These are phyloP conservation scores for Fraxinus excelsior DNA, from an alignment of 257 asterid genomes.

Conservation along the genomic window DNA sequence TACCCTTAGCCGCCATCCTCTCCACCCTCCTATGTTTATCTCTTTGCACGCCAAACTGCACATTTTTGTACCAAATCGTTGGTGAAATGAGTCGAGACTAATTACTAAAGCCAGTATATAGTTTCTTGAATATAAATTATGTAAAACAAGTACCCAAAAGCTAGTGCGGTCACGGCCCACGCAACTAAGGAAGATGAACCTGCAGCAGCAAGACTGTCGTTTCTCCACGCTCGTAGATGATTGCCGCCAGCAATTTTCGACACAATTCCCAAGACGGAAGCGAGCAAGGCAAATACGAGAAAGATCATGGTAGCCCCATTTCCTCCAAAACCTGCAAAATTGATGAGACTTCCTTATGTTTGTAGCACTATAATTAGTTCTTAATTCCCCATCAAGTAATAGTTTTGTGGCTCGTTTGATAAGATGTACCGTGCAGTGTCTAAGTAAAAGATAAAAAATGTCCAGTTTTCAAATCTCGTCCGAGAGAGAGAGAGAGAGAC, in stretches of 20 bases:
- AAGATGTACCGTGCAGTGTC: too few relatives aligned
- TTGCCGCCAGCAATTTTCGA: constrained; percentile 73
- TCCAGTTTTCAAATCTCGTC: too few relatives aligned
- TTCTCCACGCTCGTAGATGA: constrained; percentile 79
- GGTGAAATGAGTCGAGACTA: too few relatives aligned
- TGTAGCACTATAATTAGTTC: too few relatives aligned
- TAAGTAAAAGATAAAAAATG: too few relatives aligned
- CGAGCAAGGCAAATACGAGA: constrained; percentile 62
- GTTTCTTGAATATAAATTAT: too few relatives aligned
- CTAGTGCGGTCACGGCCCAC: constrained; percentile 82
- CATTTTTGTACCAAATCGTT: background rate
- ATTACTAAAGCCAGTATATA: too few relatives aligned
- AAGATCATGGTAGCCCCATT: constrained; percentile 80
- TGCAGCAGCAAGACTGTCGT: constrained; percentile 84
- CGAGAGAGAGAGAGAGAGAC: background rate
- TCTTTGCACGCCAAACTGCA: constrained; percentile 85
- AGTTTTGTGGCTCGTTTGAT: too few relatives aligned
- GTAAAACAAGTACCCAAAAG: constrained; percentile 56
- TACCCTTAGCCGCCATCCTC: constrained; percentile 92
- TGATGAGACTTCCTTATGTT: background rate
- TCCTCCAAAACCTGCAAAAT: constrained; percentile 66
- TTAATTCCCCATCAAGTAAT: too few relatives aligned
- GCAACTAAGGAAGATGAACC: constrained; percentile 68
- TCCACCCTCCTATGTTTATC: constrained; percentile 69
- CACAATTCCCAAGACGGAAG: constrained; percentile 67